Conservation (phyloP, 2,329 filamentous ascomycete genomes). For the Xylaria multiplex region DNA sequence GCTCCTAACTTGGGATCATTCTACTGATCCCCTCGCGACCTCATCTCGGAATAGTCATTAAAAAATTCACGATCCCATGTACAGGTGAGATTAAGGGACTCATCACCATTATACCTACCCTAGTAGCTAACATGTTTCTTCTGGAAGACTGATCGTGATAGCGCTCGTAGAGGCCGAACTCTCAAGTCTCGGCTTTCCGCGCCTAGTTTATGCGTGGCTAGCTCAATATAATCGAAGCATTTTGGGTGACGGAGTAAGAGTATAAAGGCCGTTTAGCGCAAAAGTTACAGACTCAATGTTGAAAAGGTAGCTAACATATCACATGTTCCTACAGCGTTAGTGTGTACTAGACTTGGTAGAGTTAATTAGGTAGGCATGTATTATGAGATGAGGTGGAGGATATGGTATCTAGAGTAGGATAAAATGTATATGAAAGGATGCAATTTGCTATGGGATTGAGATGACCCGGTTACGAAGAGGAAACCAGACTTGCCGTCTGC, state of each 20-base stretch:
- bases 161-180: neutral
- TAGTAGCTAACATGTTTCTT: neutral
- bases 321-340: neutral
- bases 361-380: neutral
- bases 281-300: neutral
- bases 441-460: too few species aligned
- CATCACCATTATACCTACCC: neutral
- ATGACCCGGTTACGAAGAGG: too few species aligned
- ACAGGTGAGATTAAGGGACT: neutral
- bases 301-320: neutral
- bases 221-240: neutral
- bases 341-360: neutral
- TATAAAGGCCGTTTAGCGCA: neutral
- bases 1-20: constrained; percentile 11
- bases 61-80: neutral
- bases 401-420: neutral
- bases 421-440: too few species aligned
- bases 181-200: neutral
- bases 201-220: neutral
- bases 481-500: too few species aligned
- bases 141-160: neutral
- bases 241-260: neutral
- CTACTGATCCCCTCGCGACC: constrained; percentile 1
- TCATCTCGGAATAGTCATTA: neutral
- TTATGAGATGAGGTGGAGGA: too few species aligned